Evolutionary conservation across 305 asterid species (phyloP).

Genomic region (Fraxinus floribunda): DNA sequence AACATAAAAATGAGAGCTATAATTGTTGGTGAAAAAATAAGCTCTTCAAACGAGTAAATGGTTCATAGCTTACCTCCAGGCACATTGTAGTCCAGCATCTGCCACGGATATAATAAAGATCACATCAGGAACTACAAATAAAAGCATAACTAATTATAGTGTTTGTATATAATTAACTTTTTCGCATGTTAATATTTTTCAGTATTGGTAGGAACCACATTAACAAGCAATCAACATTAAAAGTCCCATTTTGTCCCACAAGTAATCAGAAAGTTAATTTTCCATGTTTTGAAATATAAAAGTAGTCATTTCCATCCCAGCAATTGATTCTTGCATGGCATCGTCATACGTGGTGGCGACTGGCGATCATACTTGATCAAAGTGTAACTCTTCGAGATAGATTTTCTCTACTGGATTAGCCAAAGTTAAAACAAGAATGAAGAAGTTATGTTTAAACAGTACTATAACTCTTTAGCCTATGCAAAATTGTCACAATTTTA

Average conservation of each 20-base stretch:
- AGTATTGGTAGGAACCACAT: neutral
- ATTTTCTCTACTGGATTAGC: neutral
- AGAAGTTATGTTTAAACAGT: neutral
- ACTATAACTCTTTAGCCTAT: neutral
- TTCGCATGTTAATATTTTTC: neutral
- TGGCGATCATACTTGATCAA: neutral
- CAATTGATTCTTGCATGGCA: neutral
- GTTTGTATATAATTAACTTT: neutral
- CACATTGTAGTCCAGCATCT: conserved; percentile 98
- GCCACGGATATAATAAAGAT: conserved; percentile 34
- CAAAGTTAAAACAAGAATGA: neutral
- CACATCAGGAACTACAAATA: conserved; percentile 29
- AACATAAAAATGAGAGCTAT: conserved; percentile 2
- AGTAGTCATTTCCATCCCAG: neutral
- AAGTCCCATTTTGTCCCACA: neutral
- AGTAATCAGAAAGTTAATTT: neutral
- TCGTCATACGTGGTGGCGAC: neutral
- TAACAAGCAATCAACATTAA: too few relatives aligned
- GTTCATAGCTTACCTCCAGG: conserved; percentile 73
- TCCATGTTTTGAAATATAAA: neutral
- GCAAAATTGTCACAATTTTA: neutral
- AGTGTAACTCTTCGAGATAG: neutral
- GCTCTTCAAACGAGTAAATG: conserved; percentile 16
- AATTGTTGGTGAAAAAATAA: neutral
- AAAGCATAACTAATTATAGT: neutral